Conservation (phyloP, 139 green algal species). For the Volvox africanus region DNA sequence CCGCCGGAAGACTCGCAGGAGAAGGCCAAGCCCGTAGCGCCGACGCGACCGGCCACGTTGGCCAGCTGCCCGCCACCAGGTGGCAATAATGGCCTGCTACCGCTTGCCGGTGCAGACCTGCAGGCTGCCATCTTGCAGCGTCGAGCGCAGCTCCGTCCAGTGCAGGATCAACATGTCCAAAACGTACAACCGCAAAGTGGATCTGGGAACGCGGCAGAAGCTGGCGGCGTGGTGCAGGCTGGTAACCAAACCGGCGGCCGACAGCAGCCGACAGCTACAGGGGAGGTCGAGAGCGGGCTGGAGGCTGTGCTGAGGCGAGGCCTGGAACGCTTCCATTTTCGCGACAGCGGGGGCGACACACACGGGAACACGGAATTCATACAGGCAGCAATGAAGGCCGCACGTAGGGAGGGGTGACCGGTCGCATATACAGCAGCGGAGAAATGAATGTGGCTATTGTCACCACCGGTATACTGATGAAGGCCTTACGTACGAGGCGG, state of each 20-base stretch:
- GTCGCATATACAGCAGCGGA: too few species aligned
- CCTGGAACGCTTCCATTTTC: constrained; percentile 64
- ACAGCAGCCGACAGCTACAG: not conserved
- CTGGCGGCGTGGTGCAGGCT: not conserved
- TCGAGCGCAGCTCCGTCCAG: constrained; percentile 59
- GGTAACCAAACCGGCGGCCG: not conserved
- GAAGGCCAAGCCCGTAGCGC: not conserved
- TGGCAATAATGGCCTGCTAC: constrained; percentile 1
- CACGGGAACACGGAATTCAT: constrained; percentile 50
- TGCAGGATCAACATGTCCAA: constrained; percentile 36
- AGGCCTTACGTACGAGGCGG: too few species aligned
- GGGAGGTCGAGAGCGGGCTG: constrained; percentile 32
- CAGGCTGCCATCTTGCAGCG: constrained; percentile 64
- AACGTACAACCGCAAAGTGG: not conserved
- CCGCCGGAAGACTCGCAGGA: not conserved
- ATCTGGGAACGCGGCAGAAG: not conserved
- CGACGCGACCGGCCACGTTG: not conserved
- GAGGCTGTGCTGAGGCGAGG: constrained; percentile 61
- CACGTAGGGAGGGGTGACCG: not conserved
- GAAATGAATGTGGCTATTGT: too few species aligned
- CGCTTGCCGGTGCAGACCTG: constrained; percentile 45
- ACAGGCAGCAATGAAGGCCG: constrained; percentile 35
- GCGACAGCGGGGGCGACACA: constrained; percentile 49
- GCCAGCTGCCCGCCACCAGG: not conserved
- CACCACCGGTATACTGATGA: too few species aligned